A percentile compares a stretch with the other conserved stretches of the same genome.
These are phyloP conservation scores for Raphanus hybrid DNA, from an alignment of 441 rosid species.

Conservation along the genomic window DNA sequence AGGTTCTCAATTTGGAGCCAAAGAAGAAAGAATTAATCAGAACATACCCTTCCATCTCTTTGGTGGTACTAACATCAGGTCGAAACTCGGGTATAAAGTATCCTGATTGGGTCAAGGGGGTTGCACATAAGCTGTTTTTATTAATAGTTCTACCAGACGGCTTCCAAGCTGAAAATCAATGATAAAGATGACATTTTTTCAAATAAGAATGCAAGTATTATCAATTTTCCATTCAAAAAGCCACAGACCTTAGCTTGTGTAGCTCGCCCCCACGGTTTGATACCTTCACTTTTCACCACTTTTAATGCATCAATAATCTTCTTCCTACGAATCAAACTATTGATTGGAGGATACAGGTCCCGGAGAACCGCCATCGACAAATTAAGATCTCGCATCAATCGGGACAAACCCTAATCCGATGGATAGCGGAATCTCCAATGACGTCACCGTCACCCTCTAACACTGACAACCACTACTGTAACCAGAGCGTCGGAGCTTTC, in stretches of 20 bases:
- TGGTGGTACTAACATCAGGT: slow-evolving; percentile 97
- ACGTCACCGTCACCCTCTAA: no score
- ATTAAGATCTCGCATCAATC: no score
- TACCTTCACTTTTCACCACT: slow-evolving; percentile 68
- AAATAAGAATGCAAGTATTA: background rate
- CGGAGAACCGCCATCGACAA: no score
- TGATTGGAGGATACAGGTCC: slow-evolving; percentile 31
- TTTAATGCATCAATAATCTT: slow-evolving; percentile 65
- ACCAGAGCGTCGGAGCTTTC: no score
- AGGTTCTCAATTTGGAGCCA: slow-evolving; percentile 14
- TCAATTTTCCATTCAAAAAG: slow-evolving; percentile 30
- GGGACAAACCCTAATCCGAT: no score
- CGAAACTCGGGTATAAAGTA: slow-evolving; percentile 80
- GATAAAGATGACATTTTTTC: slow-evolving; percentile 5
- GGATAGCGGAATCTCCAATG: no score
- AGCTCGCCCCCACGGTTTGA: slow-evolving; percentile 80
- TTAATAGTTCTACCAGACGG: slow-evolving; percentile 75
- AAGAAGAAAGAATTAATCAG: slow-evolving; percentile 16
- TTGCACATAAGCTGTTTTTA: slow-evolving; percentile 85
- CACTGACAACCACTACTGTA: no score
- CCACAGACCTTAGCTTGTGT: slow-evolving; percentile 81
- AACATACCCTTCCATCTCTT: slow-evolving; percentile 90
- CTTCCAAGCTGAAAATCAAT: slow-evolving; percentile 73
- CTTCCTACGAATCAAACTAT: slow-evolving; percentile 71
- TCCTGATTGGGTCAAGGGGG: slow-evolving; percentile 69